Conservation (phyloP, 768 basidiomycete species). For the Collybia mongolica region DNA sequence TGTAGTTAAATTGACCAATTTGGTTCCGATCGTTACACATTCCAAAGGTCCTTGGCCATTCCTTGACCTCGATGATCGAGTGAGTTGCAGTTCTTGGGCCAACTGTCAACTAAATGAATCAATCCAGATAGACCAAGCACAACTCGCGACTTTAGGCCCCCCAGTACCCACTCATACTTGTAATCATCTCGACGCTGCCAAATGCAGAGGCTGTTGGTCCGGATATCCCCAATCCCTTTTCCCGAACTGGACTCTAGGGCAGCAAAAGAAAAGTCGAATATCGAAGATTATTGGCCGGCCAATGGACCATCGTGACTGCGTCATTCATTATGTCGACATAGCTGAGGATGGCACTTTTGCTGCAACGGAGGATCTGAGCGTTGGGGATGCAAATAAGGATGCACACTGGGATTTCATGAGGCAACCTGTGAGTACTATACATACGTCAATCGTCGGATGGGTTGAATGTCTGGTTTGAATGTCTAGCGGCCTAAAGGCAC, state of each 20-base stretch:
- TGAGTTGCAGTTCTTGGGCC: conserved; percentile 5
- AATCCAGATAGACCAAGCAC: conserved; percentile 23
- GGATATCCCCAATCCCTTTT: conserved; percentile 52
- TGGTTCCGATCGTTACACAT: background rate
- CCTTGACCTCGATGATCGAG: conserved; percentile 30
- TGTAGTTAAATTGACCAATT: background rate
- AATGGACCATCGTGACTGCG: conserved; percentile 18
- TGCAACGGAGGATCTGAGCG: conserved; percentile 14
- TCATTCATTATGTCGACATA: conserved; percentile 41
- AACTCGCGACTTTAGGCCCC: conserved; percentile 17
- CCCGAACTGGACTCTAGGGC: conserved; percentile 53
- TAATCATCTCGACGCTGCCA: conserved; percentile 17
- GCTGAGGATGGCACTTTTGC: conserved; percentile 31
- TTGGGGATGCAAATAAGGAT: conserved; percentile 19
- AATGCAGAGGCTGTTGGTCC: conserved; percentile 28
- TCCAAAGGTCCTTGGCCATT: conserved; percentile 34
- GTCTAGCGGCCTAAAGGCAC: conserved; percentile 26
- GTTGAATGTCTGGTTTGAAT: background rate
- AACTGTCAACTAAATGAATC: background rate
- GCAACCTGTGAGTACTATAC: conserved; percentile 23
- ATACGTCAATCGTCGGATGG: background rate
- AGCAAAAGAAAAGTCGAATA: conserved; percentile 39
- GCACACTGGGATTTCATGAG: conserved; percentile 32
- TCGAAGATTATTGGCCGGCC: conserved; percentile 22
- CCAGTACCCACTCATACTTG: conserved; percentile 14